Evolutionary conservation across 177 flowering plant species (phyloP).

Genomic region (Vitis hybrid): DNA sequence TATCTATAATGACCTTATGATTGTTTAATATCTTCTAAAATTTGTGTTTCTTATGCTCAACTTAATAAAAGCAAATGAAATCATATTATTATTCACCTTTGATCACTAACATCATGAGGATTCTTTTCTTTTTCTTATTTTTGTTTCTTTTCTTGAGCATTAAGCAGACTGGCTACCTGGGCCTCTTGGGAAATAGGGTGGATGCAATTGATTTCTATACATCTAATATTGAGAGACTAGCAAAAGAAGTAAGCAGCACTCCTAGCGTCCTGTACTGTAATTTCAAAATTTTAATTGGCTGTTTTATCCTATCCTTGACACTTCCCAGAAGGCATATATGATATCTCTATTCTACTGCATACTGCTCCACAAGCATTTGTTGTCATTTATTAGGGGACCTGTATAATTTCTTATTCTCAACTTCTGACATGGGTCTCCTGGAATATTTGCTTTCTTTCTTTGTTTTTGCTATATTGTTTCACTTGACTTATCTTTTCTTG

Average conservation of each 20-base stretch:
- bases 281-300: not conserved
- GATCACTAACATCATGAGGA: not conserved
- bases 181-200: conserved; percentile 60
- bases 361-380: not conserved
- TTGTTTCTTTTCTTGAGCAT: not conserved
- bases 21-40: not conserved
- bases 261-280: not conserved
- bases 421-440: not conserved
- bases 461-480: not conserved
- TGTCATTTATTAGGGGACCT: not conserved
- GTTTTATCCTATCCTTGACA: not conserved
- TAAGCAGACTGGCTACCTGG: conserved; percentile 70
- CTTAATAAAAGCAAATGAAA: not conserved
- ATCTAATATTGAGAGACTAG: conserved; percentile 45
- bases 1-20: not conserved
- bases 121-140: not conserved
- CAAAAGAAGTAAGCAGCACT: conserved; percentile 46
- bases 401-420: not conserved
- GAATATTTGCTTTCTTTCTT: not conserved
- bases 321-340: not conserved
- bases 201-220: conserved; percentile 71
- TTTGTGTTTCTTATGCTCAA: not conserved
- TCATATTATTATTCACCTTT: conserved; percentile 1
- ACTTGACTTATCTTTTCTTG: too few relatives aligned
- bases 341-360: not conserved